phyloP scores from a whole-genome alignment of 2,329 filamentous ascomycete species.

The Trichoderma breve region DNA sequence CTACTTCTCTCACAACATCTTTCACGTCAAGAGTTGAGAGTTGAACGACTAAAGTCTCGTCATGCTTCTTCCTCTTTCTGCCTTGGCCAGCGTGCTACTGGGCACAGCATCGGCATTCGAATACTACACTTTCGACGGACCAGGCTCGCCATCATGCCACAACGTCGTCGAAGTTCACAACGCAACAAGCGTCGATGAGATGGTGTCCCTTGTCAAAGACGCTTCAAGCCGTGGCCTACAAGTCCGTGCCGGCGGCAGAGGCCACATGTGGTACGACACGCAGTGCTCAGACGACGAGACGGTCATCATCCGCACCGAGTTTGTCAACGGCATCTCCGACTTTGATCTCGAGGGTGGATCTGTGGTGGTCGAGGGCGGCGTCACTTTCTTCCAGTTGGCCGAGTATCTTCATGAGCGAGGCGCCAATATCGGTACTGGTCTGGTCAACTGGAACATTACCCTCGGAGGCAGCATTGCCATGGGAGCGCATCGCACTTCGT shows the following conservation, averaged over 20 bases:
- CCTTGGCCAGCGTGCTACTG: slow-evolving; percentile 1
- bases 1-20: background rate
- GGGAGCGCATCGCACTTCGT: slow-evolving; percentile 50
- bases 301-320: slow-evolving; percentile 47
- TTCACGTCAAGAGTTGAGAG: background rate
- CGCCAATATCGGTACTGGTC: slow-evolving; percentile 48
- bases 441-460: slow-evolving; percentile 55
- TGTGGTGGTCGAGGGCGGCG: slow-evolving; percentile 50
- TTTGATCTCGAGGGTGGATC: slow-evolving; percentile 43
- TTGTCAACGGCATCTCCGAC: slow-evolving; percentile 44
- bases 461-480: slow-evolving; percentile 51
- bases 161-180: slow-evolving; percentile 46
- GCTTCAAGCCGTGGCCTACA: slow-evolving; percentile 40
- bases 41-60: background rate
- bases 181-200: slow-evolving; percentile 45
- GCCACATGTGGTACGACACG: slow-evolving; percentile 54
- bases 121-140: slow-evolving; percentile 52
- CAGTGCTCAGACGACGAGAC: slow-evolving; percentile 51
- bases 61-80: background rate
- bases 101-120: slow-evolving; percentile 19
- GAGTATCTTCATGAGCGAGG: slow-evolving; percentile 47
- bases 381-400: slow-evolving; percentile 51
- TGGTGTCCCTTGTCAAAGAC: slow-evolving; percentile 41
- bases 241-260: slow-evolving; percentile 48
- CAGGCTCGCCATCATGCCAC: slow-evolving; percentile 47